Base-by-base conservation (phyloP, 495 filamentous ascomycete species). In the Aspergillus haitiensis region DNA sequence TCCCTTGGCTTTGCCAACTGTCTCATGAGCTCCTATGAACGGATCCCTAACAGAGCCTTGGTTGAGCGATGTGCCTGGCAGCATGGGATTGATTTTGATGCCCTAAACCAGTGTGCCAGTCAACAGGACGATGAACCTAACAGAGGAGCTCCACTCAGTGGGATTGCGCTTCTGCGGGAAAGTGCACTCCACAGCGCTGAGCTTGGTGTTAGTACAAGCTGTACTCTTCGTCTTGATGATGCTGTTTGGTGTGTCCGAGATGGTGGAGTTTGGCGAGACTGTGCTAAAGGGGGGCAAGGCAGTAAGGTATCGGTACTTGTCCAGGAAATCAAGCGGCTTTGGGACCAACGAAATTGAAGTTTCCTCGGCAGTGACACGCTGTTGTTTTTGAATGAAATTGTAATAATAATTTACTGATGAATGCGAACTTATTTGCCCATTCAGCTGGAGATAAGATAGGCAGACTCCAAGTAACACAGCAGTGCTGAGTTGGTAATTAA, bases 1-100 rank as follows among this genome's bases (percentile, higher is more conserved):
- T 95, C 87, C 55, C 82, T 98, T 40, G 92, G 92, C 31, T 99
- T 97, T 72, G 88, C 88, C 37, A 91, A 92, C 81, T 98, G 95
- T 73, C 72, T 99, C 35, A 84, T 85, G 11, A 78, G 75, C 35
- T 80, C 89, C 46, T 99, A 90, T 71, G 46, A 75, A 6, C 67
- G 82, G 10, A 96, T 99, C 31, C 91, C 94, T 1, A 76, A 90
- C 34, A 79, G 86, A 39, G 76, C 77, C 11, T 80, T 97, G 34
- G 81, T 97, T 7, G 83, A 93, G 63, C 83, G 89, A 58, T 99
- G 95, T 67, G 90, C 93, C 11, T 75, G 95, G 55, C 87, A 97
- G 69, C 91, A 97, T 67, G 89, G 91, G 7, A 84, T 97, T 33
- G 85, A 92, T 62, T 97, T 99, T 64, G 81, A 86, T 16, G 79